Base-by-base conservation (phyloP, 2,329 filamentous ascomycete species). In the Colletotrichum cereale region DNA sequence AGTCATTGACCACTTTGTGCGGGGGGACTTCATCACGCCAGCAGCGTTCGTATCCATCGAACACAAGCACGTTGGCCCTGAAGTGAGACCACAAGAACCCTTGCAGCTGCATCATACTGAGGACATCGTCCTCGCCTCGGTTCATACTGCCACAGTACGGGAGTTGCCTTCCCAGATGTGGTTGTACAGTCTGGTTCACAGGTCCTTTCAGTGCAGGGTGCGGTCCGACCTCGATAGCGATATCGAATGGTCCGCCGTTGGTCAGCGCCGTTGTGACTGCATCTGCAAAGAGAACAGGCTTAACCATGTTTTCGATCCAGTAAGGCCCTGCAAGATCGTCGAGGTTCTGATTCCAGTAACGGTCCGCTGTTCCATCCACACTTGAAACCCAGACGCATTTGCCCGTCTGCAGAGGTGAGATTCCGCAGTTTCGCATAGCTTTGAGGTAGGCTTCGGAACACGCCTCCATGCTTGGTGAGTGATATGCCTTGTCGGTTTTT, bases 371-470 rank as follows among this genome's bases (percentile, higher is more conserved):
- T 14, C 56, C 56, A n/a, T 55, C 29, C 6, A 73, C 52, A 16
- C 53, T 62, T 1, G 62, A 69, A 0, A 52, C 18, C 60, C 53
- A 57, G 1, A 52, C 42, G 2, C 62, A 36, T 1, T 8, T 31
- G 6, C 34, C 10, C n/a, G 40, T 18, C 12, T 12, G 11, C 11
- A 36, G 38, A 14, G 40, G 48, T 5, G 12, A 29, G 29, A 67
- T 62, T 1, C 24, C 29, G 3, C 56, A 61, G 2, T 10, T 21
- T 0, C 18, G 6, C 31, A 71, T 34, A 10, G 63, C 44, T 12
- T 34, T 3, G 3, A 65, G 55, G 52, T 82, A 82, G 5, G 73
- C 71, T 0, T 73, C 68, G 0, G 77, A 74, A 8, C 78, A 67
- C 0, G 44, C 40, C 10, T 70, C 18, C 79, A 75, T 74, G 31